Conservation (phyloP, 1,139 yeast species). For the Magnusiomyces sp. region DNA sequence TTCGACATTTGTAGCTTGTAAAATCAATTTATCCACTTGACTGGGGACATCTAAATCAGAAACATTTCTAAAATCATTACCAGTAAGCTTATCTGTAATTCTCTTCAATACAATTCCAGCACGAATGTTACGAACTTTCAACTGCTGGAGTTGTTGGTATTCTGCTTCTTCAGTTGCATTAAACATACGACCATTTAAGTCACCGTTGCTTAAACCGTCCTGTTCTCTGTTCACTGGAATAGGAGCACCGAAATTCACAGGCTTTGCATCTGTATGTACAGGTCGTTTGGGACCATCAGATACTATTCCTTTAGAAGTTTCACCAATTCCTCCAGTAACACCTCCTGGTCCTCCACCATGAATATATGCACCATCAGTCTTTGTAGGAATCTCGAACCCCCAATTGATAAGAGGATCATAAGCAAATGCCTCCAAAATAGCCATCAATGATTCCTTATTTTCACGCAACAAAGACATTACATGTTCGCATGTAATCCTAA, state of each 20-base stretch:
- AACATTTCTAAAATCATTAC: conserved; percentile 77
- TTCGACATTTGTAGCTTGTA: conserved; percentile 94
- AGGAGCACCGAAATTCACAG: too few species aligned
- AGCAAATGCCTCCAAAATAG: conserved; percentile 96
- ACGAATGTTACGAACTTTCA: conserved; percentile 80
- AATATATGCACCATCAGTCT: conserved; percentile 66
- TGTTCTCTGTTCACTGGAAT: conserved; percentile 2
- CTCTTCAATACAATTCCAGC: conserved; percentile 86
- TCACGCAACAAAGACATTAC: conserved; percentile 92
- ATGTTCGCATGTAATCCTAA: conserved; percentile 92
- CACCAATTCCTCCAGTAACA: conserved; percentile 1
- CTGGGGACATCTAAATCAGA: conserved; percentile 70
- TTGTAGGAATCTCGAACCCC: conserved; percentile 93
- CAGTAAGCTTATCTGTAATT: conserved; percentile 86
- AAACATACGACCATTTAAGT: not conserved
- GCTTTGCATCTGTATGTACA: too few species aligned
- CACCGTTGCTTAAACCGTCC: conserved; percentile 3
- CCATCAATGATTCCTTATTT: conserved; percentile 94
- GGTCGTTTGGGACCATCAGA: too few species aligned
- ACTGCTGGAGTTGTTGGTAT: conserved; percentile 62
- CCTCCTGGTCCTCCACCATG: conserved; percentile 40
- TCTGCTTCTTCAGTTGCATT: conserved; percentile 41
- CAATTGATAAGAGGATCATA: conserved; percentile 97
- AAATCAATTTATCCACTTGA: conserved; percentile 89
- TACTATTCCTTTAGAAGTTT: not conserved